phyloP scores from a whole-genome alignment of 2,329 filamentous ascomycete genomes.

The Trichoderma sp. region DNA sequence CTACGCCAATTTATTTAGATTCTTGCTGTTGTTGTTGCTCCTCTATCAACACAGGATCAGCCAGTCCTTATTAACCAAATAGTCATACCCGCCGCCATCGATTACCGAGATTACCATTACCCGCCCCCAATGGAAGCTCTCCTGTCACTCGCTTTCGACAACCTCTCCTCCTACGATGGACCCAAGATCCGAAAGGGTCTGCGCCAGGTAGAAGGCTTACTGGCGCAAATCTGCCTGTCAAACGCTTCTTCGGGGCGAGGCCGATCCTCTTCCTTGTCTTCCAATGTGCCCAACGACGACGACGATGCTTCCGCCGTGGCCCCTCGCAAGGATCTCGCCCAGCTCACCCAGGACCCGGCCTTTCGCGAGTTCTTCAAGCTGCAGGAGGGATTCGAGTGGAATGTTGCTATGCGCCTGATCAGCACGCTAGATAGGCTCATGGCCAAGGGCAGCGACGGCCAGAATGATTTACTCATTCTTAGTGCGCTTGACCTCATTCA shows the following conservation, averaged over 20 bases:
- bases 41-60: not conserved
- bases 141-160: slow-evolving; percentile 90
- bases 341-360: slow-evolving; percentile 77
- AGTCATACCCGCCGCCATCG: not conserved
- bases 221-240: slow-evolving; percentile 91
- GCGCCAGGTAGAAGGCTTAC: slow-evolving; percentile 87
- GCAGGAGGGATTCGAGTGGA: slow-evolving; percentile 97
- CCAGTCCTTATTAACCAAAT: not conserved
- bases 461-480: slow-evolving; percentile 85
- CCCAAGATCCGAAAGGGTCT: slow-evolving; percentile 90
- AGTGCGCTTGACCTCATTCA: slow-evolving; percentile 86
- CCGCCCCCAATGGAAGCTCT: slow-evolving; percentile 73
- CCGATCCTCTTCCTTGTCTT: slow-evolving; percentile 24
- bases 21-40: not conserved
- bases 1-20: not conserved
- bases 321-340: slow-evolving; percentile 61
- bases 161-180: slow-evolving; percentile 88
- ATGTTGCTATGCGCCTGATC: slow-evolving; percentile 83
- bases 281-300: slow-evolving; percentile 28
- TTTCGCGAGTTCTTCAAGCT: slow-evolving; percentile 96
- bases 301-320: slow-evolving; percentile 42
- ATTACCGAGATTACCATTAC: not conserved
- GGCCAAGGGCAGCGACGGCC: slow-evolving; percentile 75
- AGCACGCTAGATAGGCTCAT: slow-evolving; percentile 82
- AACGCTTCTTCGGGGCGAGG: slow-evolving; percentile 26